Conservation (phyloP, 306 rosid species). For the Mimosa bimucronata region DNA sequence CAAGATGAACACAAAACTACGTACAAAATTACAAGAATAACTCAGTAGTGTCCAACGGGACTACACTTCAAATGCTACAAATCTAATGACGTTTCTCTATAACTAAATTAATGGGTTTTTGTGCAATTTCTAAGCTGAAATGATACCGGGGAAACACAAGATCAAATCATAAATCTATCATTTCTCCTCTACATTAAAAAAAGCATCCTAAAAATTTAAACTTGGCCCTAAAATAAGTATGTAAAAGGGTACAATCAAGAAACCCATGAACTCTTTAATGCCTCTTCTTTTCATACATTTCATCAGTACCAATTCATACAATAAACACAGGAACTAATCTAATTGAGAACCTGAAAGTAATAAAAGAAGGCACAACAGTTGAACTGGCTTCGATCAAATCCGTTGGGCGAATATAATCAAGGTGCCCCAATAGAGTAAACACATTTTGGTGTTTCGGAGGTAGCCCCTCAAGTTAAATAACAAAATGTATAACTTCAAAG, state of each 20-base stretch:
- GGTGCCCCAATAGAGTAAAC: too few relatives aligned
- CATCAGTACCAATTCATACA: too few relatives aligned
- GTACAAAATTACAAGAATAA: background rate
- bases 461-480: background rate
- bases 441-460: background rate
- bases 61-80: conserved; percentile 15
- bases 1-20: conserved; percentile 6
- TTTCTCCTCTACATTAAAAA: background rate
- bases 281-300: too few relatives aligned
- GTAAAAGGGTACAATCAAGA: too few relatives aligned
- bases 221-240: too few relatives aligned
- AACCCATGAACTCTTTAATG: background rate
- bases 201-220: too few relatives aligned
- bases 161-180: background rate
- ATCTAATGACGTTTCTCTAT: conserved; percentile 21
- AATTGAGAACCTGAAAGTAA: conserved; percentile 59
- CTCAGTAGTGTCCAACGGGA: conserved; percentile 17
- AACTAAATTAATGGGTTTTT: background rate
- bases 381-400: conserved; percentile 80
- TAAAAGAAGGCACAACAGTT: conserved; percentile 72
- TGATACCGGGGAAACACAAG: background rate
- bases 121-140: background rate
- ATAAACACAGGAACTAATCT: too few relatives aligned
- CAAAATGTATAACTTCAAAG: background rate
- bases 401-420: conserved; percentile 75